Conservation (phyloP, 805 yeast genomes). For the Yarrowia deformans region DNA sequence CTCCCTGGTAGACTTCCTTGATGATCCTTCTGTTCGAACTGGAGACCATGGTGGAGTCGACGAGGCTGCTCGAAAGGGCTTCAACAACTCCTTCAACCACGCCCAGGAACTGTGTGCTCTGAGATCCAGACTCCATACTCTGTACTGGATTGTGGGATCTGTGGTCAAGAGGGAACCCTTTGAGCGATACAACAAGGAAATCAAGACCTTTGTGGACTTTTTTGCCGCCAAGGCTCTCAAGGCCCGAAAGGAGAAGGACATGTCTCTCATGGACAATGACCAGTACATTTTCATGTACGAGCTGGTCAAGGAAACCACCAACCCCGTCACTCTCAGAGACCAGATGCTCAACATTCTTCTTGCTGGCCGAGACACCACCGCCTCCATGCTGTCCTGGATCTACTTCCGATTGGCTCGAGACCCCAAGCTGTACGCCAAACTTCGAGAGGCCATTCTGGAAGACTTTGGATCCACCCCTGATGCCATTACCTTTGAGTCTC, state of each 20-base stretch:
- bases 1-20: constrained; percentile 42
- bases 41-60: constrained; percentile 41
- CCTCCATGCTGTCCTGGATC: constrained; percentile 57
- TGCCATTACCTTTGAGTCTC: constrained; percentile 54
- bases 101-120: constrained; percentile 42
- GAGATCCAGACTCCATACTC: constrained; percentile 43
- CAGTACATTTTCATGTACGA: constrained; percentile 59
- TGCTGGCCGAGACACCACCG: constrained; percentile 66
- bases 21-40: constrained; percentile 41
- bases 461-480: constrained; percentile 51
- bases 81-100: constrained; percentile 43
- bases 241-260: constrained; percentile 39
- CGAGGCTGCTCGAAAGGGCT: constrained; percentile 40
- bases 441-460: constrained; percentile 53
- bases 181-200: constrained; percentile 47
- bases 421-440: constrained; percentile 47
- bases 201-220: constrained; percentile 52
- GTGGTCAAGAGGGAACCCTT: constrained; percentile 46
- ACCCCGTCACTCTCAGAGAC: constrained; percentile 58
- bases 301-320: constrained; percentile 58
- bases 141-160: constrained; percentile 42
- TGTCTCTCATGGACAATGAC: constrained; percentile 46
- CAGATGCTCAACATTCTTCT: constrained; percentile 60
- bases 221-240: constrained; percentile 54
- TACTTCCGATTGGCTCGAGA: constrained; percentile 57